A percentile compares a stretch with the other conserved stretches of the same genome.
Conservation (phyloP, 495 filamentous ascomycete genomes). For the Penicillium tannophilum region DNA sequence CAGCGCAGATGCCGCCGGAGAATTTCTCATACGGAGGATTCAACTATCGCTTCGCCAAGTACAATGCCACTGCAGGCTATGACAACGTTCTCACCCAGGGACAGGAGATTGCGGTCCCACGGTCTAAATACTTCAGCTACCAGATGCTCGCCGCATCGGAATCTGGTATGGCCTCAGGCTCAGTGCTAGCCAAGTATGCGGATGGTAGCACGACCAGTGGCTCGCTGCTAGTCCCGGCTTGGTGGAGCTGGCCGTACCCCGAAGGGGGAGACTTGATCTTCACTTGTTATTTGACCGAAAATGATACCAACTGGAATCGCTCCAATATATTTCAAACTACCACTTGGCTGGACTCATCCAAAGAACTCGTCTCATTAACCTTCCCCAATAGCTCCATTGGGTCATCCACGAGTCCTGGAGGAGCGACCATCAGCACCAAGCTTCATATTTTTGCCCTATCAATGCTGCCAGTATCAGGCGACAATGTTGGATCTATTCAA, state of each 20-base stretch:
- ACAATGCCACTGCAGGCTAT: conserved; percentile 36
- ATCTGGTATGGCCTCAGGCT: conserved; percentile 42
- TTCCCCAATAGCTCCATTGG: conserved; percentile 34
- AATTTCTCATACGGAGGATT: conserved; percentile 45
- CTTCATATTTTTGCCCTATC: conserved; percentile 33
- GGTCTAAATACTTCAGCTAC: conserved; percentile 42
- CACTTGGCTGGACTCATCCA: conserved; percentile 48
- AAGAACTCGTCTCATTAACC: conserved; percentile 43
- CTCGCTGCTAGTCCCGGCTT: conserved; percentile 48
- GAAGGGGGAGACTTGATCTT: conserved; percentile 54
- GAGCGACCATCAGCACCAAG: conserved; percentile 19
- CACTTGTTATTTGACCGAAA: conserved; percentile 47
- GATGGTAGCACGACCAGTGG: conserved; percentile 43
- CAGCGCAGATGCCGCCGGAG: conserved; percentile 39
- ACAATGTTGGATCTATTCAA: neutral
- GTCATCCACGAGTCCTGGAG: conserved; percentile 23
- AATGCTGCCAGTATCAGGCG: conserved; percentile 16
- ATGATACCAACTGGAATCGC: conserved; percentile 49
- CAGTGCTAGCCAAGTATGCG: conserved; percentile 48
- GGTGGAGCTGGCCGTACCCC: conserved; percentile 50
- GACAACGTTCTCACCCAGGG: conserved; percentile 50
- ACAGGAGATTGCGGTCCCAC: conserved; percentile 42
- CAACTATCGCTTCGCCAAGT: conserved; percentile 49
- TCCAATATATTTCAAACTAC: conserved; percentile 56
- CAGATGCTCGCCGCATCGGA: conserved; percentile 53